Base-by-base conservation (phyloP, 1,139 yeast genomes). In the Blastobotrys malaysiensis region DNA sequence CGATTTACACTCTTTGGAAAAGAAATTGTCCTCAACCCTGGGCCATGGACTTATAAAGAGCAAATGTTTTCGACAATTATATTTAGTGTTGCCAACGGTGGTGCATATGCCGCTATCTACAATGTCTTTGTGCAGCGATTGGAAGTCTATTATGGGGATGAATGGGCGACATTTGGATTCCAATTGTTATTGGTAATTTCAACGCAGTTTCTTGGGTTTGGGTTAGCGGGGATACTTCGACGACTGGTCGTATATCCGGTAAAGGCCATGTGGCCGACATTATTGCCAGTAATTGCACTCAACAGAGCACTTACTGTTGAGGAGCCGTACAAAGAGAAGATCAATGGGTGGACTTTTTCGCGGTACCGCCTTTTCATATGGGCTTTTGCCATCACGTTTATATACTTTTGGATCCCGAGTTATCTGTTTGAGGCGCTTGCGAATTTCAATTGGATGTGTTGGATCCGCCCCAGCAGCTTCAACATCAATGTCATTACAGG, bases 1-100 rank as follows among this genome's bases (percentile, higher is more conserved):
- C 75, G 74, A 18, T 64, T 80, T 62, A 73, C 61, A 43, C 66
- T 65, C 59, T 69, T 68, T 59, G 78, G 74, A 44, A 65, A 59
- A 53, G 70, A 71, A 54, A 55, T 68, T 61, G 66, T 78, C 51
- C 61, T 80, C 62, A 76, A 83, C 67, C 82, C 83, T 1, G 84
- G 84, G 5, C 82, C 82, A 4, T 85, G 88, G 86, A 72, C 77
- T 31, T 77, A 73, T 63, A 86, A 86, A 66, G 93, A 86, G 64
- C 89, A 85, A 72, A 81, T 82, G 83, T 71, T 82, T 57, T 72
- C 82, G 1, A 79, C 86, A 1, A 53, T 78, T 36, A 70, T 77
- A 59, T 74, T 75, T 58, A 69, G 77, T 43, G 73, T 74, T 46
- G 66, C 78, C 9, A 69, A 73, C 48, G 75, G 74, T 21, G 67